Base-by-base conservation (phyloP, 2,329 filamentous ascomycete genomes). In the Tolypocladium guangdongense region DNA sequence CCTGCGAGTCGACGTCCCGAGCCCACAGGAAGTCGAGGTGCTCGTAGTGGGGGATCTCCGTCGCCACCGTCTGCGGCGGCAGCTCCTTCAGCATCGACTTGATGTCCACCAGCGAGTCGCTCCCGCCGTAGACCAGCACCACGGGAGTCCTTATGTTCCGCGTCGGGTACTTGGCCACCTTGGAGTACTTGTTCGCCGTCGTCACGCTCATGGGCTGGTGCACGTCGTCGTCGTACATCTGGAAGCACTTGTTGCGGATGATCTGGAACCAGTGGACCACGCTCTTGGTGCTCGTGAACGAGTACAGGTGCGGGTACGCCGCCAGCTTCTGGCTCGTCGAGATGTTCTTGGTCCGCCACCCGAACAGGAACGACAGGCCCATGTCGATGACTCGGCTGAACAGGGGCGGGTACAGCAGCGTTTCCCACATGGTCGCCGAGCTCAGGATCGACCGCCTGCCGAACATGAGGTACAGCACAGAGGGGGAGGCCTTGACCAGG, bases 241-340 rank as follows among this genome's bases (percentile, higher is more conserved):
- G 93, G 69, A 99, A 97, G 30, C 84, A 90, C 63, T 90, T 88
- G 63, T 92, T 96, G 59, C 93, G 86, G 63, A 99, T 99, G 66
- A 99, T 96, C 67, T 99, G 93, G 68, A 99, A 99, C 93, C 93
- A 99, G 67, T 99, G 93, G 0, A 99, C 93, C 10, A 99, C 90
- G 22, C 86, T 91, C 71, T 99, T 99, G 54, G 90, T 96, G 67
- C 89, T 95, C 0, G 92, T 96, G 68, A 92, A 97, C 0, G 91
- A 96, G 73, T 96, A 99, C 0, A 99, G 74, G 72, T 99, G 93
- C 11, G 92, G 87, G 66, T 99, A 99, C 1, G 90, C 90, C 2
- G 93, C 93, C 20, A 99, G 81, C 66, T 99, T 99, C 69, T 99
- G 93, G 54, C 86, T 84, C 0, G 82, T 73, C 10, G 83, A 83